phyloP scores from a whole-genome alignment of 345 rosid genomes.

The Sisymbrium altissimum region DNA sequence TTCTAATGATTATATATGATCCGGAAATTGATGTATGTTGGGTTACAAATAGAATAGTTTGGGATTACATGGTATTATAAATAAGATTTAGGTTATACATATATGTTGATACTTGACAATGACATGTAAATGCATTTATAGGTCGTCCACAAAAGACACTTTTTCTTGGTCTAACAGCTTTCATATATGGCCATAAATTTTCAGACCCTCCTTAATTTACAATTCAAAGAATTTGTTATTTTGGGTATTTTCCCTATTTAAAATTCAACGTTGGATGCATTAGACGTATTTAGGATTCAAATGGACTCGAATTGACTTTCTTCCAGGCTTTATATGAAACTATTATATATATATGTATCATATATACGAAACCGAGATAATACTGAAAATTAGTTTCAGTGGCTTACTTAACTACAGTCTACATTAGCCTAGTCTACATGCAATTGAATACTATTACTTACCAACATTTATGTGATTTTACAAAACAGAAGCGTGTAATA shows the following conservation, averaged over 20 bases:
- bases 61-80: not conserved
- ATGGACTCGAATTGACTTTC: conserved; percentile 23
- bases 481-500: not conserved
- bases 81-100: not conserved
- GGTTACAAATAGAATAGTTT: not conserved
- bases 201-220: not conserved
- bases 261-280: conserved; percentile 12
- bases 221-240: not conserved
- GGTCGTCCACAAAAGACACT: conserved; percentile 13
- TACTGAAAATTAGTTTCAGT: not conserved
- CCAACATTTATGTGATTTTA: not conserved
- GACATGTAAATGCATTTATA: conserved; percentile 10
- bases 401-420: not conserved
- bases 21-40: not conserved
- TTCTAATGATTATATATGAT: not conserved
- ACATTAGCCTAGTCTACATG: too few species aligned
- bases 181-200: conserved; percentile 7
- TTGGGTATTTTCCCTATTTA: not conserved
- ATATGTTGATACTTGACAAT: conserved; percentile 3
- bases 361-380: not conserved
- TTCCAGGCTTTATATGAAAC: not conserved
- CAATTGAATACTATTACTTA: not conserved
- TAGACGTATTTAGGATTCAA: conserved; percentile 13
- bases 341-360: not conserved
- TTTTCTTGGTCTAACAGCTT: conserved; percentile 13